Evolutionary conservation across 2,329 filamentous ascomycete genomes (phyloP).

Genomic region (Cytospora piceae): DNA sequence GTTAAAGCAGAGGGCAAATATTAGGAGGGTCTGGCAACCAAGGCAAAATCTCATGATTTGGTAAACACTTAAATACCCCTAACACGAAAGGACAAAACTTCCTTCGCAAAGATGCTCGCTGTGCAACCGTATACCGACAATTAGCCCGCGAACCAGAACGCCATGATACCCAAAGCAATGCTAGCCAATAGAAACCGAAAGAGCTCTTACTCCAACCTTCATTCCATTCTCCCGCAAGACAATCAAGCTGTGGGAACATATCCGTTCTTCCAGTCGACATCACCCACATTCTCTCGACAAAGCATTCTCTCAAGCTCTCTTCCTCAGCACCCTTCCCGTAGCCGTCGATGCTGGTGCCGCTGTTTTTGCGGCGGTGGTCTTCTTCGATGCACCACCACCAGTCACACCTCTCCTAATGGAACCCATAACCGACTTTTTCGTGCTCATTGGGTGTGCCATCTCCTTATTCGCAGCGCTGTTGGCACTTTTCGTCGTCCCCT

Average conservation of each 20-base stretch:
- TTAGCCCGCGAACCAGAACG: conserved; percentile 29
- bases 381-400: conserved; percentile 51
- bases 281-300: neutral
- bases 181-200: neutral
- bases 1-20: conserved; percentile 31
- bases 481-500: conserved; percentile 45
- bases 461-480: conserved; percentile 40
- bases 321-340: conserved; percentile 59
- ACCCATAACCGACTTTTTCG: conserved; percentile 58
- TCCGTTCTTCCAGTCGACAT: neutral
- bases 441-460: conserved; percentile 41
- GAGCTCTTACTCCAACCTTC: neutral
- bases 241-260: neutral
- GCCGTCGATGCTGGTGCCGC: conserved; percentile 41
- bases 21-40: conserved; percentile 5
- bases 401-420: conserved; percentile 58
- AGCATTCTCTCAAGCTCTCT: conserved; percentile 47
- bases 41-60: conserved; percentile 3
- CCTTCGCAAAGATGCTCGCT: conserved; percentile 27
- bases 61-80: conserved; percentile 1
- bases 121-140: conserved; percentile 1
- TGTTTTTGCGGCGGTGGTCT: conserved; percentile 49
- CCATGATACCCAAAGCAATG: conserved; percentile 25
- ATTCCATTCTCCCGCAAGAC: neutral
- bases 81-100: neutral